A percentile compares a stretch with the other conserved stretches of the same genome.
These are phyloP conservation scores for Lactifluus rugatus DNA, from an alignment of 768 basidiomycete species.

Conservation along the genomic window DNA sequence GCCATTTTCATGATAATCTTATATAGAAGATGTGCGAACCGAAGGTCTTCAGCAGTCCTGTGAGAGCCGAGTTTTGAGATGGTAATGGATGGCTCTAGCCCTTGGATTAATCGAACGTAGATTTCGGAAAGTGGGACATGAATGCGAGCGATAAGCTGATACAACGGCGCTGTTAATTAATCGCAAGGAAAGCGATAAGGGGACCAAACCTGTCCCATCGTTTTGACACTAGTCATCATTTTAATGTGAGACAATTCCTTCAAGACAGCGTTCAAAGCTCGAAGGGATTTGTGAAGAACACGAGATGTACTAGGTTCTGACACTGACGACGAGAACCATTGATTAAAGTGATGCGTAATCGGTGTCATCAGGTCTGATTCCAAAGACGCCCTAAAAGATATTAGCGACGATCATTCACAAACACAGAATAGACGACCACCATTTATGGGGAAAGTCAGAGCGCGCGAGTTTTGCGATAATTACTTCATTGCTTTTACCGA, in stretches of 20 bases:
- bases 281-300: constrained; percentile 48
- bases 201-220: constrained; percentile 48
- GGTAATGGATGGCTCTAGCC: constrained; percentile 27
- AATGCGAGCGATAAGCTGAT: constrained; percentile 47
- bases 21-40: constrained; percentile 58
- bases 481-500: constrained; percentile 67
- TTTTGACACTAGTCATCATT: constrained; percentile 56
- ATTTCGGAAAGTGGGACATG: constrained; percentile 48
- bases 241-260: constrained; percentile 66
- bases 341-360: constrained; percentile 45
- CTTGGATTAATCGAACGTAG: constrained; percentile 46
- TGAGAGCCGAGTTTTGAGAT: constrained; percentile 29
- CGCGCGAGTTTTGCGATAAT: constrained; percentile 72
- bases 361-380: constrained; percentile 42
- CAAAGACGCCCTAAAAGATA: constrained; percentile 45
- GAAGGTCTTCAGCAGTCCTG: constrained; percentile 38
- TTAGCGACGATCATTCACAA: background rate
- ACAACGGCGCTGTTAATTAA: constrained; percentile 1
- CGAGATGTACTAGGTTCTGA: constrained; percentile 38
- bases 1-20: constrained; percentile 66
- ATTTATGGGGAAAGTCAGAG: constrained; percentile 61
- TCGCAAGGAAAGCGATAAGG: background rate
- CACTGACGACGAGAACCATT: constrained; percentile 31
- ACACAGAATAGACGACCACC: constrained; percentile 35
- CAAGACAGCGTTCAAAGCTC: constrained; percentile 52